Percentiles rank a stretch among this genome's conserved stretches.
phyloP scores from a whole-genome alignment of 2,329 filamentous ascomycete genomes.

The Ciborinia camelliae region DNA sequence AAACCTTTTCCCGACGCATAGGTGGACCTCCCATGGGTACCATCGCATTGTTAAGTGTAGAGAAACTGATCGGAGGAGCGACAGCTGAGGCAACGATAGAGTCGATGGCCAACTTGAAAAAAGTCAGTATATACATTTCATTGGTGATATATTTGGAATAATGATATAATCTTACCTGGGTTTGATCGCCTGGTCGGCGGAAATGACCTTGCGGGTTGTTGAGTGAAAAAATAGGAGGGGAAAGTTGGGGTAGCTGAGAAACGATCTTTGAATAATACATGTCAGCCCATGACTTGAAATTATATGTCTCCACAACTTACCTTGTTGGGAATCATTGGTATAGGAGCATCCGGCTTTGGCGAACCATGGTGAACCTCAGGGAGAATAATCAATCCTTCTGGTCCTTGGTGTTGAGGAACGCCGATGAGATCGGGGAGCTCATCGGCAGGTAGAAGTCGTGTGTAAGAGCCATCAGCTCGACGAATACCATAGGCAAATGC shows the following conservation, averaged over 20 bases:
- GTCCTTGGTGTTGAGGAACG: slow-evolving; percentile 34
- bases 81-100: slow-evolving; percentile 13
- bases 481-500: slow-evolving; percentile 51
- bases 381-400: slow-evolving; percentile 36
- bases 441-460: slow-evolving; percentile 55
- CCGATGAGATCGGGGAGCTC: slow-evolving; percentile 43
- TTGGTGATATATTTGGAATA: not conserved
- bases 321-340: slow-evolving; percentile 25
- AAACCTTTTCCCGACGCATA: slow-evolving; percentile 55
- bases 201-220: not conserved
- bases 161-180: slow-evolving; percentile 8
- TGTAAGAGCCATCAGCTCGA: slow-evolving; percentile 52
- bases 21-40: not conserved
- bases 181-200: slow-evolving; percentile 2
- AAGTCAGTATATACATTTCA: slow-evolving; percentile 11
- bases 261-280: not conserved
- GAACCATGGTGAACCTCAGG: slow-evolving; percentile 27
- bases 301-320: slow-evolving; percentile 21
- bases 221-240: not conserved
- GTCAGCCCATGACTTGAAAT: not conserved
- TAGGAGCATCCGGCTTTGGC: slow-evolving; percentile 21
- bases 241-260: slow-evolving; percentile 4
- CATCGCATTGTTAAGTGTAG: not conserved
- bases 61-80: not conserved
- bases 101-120: slow-evolving; percentile 13